These are phyloP conservation scores for Multifurca ochricompacta DNA, from an alignment of 768 basidiomycete genomes.

Conservation along the genomic window DNA sequence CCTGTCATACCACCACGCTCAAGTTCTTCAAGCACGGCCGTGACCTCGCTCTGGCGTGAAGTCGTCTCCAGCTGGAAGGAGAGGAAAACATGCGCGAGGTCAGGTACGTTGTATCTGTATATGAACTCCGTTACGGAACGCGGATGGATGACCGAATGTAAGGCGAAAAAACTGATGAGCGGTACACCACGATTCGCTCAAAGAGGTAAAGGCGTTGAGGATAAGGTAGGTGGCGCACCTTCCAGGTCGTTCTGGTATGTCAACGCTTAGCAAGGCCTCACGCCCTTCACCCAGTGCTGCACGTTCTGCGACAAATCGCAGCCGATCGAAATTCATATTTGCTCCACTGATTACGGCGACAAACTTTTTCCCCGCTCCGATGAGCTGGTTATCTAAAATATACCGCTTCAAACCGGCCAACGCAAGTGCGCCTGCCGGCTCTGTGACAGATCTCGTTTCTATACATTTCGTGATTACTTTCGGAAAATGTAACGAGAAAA, in stretches of 20 bases:
- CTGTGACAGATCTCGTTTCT: constrained; percentile 96
- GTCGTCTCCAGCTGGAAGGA: constrained; percentile 78
- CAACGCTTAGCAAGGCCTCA: constrained; percentile 90
- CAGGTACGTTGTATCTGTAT: constrained; percentile 76
- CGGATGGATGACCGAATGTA: constrained; percentile 84
- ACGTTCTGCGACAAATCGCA: constrained; percentile 97
- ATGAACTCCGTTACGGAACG: constrained; percentile 93
- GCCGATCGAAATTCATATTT: constrained; percentile 97
- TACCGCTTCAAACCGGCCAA: constrained; percentile 88
- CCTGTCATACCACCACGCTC: constrained; percentile 68
- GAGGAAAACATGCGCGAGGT: constrained; percentile 77
- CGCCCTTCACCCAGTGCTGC: constrained; percentile 94
- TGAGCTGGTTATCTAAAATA: constrained; percentile 70
- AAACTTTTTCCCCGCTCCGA: constrained; percentile 80
- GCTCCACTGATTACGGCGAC: constrained; percentile 93
- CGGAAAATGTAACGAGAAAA: background rate
- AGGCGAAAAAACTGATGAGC: constrained; percentile 63
- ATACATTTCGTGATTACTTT: background rate
- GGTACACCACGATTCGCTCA: constrained; percentile 9
- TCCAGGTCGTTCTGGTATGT: constrained; percentile 88
- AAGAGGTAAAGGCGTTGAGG: background rate
- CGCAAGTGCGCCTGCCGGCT: constrained; percentile 91
- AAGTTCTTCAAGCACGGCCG: constrained; percentile 55
- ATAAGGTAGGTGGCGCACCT: constrained; percentile 42
- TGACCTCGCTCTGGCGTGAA: constrained; percentile 50